Conservation (phyloP, 2,329 filamentous ascomycete genomes). For the Ceratocystis albifundus region DNA sequence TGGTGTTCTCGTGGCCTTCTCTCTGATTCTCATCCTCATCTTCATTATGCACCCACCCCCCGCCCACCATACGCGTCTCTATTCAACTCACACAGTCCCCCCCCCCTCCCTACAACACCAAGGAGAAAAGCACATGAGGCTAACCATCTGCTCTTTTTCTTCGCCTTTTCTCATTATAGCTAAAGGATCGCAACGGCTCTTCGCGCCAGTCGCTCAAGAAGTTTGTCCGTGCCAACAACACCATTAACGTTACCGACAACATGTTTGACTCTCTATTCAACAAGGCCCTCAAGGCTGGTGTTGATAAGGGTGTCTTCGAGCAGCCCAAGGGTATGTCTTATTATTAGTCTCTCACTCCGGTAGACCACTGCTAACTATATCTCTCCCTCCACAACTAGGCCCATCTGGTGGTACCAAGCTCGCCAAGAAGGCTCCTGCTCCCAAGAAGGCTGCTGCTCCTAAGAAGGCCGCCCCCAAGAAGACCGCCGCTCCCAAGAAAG, state of each 20-base stretch:
- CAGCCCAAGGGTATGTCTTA: conserved; percentile 76
- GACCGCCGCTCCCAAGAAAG: conserved; percentile 21
- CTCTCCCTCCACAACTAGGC: conserved; percentile 36
- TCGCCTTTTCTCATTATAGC: conserved; percentile 31
- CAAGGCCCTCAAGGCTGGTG: conserved; percentile 68
- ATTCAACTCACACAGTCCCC: neutral
- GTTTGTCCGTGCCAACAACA: conserved; percentile 47
- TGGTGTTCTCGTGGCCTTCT: too few relatives aligned
- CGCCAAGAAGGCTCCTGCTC: conserved; percentile 54
- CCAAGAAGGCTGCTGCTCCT: conserved; percentile 26
- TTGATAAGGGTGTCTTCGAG: conserved; percentile 75
- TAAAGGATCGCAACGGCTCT: conserved; percentile 52
- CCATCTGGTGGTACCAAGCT: conserved; percentile 87
- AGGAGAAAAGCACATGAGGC: conserved; percentile 1
- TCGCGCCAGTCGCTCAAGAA: conserved; percentile 53
- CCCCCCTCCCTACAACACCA: neutral
- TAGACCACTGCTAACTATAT: too few relatives aligned
- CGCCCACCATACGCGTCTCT: too few relatives aligned
- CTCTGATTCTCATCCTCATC: too few relatives aligned
- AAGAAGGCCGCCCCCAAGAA: conserved; percentile 26
- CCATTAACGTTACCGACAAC: conserved; percentile 37
- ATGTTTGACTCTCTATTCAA: conserved; percentile 69
- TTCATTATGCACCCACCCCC: neutral
- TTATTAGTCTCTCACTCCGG: neutral
- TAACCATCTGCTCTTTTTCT: conserved; percentile 22